Percentiles rank a stretch among this genome's conserved stretches.
phyloP scores from a whole-genome alignment of 176 grass and related monocot species.

The Phragmites australis region DNA sequence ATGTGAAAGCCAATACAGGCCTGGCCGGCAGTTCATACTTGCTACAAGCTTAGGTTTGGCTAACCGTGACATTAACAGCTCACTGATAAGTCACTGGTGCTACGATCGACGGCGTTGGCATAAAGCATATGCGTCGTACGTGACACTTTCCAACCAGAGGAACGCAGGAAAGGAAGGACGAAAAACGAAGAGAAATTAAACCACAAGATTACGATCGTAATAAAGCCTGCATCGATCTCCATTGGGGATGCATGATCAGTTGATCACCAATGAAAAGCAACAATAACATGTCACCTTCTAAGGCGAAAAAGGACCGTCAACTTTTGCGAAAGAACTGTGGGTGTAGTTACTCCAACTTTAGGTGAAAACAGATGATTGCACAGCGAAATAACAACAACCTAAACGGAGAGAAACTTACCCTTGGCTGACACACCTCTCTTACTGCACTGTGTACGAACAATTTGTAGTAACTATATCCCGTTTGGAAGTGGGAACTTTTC shows the following conservation, averaged over 20 bases:
- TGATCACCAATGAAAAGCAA: constrained; percentile 17
- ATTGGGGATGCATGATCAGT: not conserved
- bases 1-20: not conserved
- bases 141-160: not conserved
- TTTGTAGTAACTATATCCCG: not conserved
- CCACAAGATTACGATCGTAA: not conserved
- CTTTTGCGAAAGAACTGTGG: constrained; percentile 37
- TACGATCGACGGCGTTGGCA: not conserved
- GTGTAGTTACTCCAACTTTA: not conserved
- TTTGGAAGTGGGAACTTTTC: not conserved
- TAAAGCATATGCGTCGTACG: constrained; percentile 10
- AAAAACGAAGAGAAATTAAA: not conserved
- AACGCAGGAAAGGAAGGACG: not conserved
- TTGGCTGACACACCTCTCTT: not conserved
- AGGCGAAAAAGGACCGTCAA: not conserved
- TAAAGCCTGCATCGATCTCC: not conserved
- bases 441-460: not conserved
- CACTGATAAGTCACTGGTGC: not conserved
- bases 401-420: not conserved
- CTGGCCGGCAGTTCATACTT: not conserved
- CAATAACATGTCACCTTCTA: constrained; percentile 41
- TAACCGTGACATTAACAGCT: constrained; percentile 37
- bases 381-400: not conserved
- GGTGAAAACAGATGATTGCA: not conserved
- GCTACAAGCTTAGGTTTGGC: not conserved